phyloP scores from a whole-genome alignment of 768 basidiomycete genomes.

The Sporobolomyces roseus region DNA sequence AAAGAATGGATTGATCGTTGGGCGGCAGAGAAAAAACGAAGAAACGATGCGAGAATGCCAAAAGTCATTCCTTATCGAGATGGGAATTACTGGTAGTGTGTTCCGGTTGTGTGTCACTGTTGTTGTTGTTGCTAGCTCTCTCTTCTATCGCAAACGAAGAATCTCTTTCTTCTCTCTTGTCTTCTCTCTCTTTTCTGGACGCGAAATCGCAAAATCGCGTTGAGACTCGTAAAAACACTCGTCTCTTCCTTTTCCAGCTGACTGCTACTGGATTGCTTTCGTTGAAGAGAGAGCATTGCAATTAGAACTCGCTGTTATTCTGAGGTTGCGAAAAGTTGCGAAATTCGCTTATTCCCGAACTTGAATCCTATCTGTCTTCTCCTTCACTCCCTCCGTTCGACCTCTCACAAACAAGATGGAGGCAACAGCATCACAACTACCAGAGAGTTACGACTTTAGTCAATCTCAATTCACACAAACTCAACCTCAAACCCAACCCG shows the following conservation, averaged over 20 bases:
- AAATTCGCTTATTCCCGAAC: too few species aligned
- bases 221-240: too few species aligned
- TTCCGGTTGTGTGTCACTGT: not conserved
- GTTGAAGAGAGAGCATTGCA: too few species aligned
- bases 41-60: conserved; percentile 48
- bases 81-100: conserved; percentile 37
- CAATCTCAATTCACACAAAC: conserved; percentile 24
- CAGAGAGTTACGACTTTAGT: conserved; percentile 11
- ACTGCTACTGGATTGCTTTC: too few species aligned
- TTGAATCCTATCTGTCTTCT: not conserved
- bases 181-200: too few species aligned
- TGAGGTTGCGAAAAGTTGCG: too few species aligned
- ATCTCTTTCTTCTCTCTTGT: too few species aligned
- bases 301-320: too few species aligned
- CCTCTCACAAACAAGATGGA: conserved; percentile 8
- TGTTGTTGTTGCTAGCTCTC: not conserved
- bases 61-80: conserved; percentile 33
- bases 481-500: conserved; percentile 31
- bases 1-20: conserved; percentile 79
- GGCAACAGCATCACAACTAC: not conserved
- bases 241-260: too few species aligned
- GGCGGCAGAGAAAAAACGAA: conserved; percentile 72
- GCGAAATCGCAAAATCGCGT: not conserved
- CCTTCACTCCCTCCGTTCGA: not conserved
- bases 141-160: too few species aligned